Conservation (phyloP, 2,329 filamentous ascomycete genomes). For the Lasiodiplodia sp. region DNA sequence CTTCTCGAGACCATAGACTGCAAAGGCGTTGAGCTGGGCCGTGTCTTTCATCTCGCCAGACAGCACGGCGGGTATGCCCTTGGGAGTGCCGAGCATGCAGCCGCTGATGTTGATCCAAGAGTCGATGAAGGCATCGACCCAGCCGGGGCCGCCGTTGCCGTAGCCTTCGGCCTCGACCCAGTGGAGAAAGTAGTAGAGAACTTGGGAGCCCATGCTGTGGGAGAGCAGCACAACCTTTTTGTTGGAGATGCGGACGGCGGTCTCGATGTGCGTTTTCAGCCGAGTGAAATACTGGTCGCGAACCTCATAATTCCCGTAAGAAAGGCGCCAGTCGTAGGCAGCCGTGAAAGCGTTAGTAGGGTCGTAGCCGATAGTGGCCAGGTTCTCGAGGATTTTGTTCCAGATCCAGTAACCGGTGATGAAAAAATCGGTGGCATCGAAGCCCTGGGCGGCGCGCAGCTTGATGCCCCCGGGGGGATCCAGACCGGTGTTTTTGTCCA, state of each 20-base stretch:
- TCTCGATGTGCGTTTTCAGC: slow-evolving; percentile 89
- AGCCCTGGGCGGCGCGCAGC: slow-evolving; percentile 90
- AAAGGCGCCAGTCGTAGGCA: slow-evolving; percentile 89
- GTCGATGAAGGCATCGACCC: slow-evolving; percentile 90
- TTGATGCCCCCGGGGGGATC: slow-evolving; percentile 86
- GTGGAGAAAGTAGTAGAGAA: slow-evolving; percentile 84
- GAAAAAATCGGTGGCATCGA: slow-evolving; percentile 97
- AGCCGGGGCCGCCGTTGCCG: slow-evolving; percentile 81
- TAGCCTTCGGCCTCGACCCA: slow-evolving; percentile 81
- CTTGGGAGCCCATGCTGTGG: slow-evolving; percentile 98
- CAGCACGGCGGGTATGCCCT: slow-evolving; percentile 86
- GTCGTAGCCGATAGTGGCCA: slow-evolving; percentile 95
- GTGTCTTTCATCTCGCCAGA: slow-evolving; percentile 99
- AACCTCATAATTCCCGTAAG: slow-evolving; percentile 86
- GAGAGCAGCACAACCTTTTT: slow-evolving; percentile 87
- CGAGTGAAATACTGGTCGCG: slow-evolving; percentile 94
- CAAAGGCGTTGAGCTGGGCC: slow-evolving; percentile 93
- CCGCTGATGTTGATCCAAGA: slow-evolving; percentile 98
- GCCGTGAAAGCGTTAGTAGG: slow-evolving; percentile 76
- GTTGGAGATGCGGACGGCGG: slow-evolving; percentile 73
- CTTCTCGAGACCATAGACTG: slow-evolving; percentile 95
- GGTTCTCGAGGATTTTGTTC: slow-evolving; percentile 97
- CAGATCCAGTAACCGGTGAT: slow-evolving; percentile 94
- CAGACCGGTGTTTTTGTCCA: slow-evolving; percentile 88
- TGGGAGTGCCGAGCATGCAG: slow-evolving; percentile 95